Base-by-base conservation (phyloP, 352 stramenopile species). In the Pythium brachiatum region DNA sequence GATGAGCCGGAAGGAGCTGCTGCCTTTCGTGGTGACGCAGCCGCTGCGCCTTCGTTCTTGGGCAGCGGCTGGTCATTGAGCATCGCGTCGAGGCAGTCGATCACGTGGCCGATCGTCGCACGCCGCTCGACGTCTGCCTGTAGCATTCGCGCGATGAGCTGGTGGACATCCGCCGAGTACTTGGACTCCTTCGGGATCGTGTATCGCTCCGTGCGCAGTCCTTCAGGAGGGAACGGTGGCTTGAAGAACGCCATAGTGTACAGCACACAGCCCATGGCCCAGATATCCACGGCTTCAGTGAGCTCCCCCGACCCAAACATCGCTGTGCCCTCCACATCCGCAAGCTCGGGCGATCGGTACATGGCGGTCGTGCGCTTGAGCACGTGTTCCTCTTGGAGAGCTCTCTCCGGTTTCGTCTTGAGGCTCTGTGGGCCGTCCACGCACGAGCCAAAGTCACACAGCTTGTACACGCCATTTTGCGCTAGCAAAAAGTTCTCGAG, bases 291-390 rank as follows among this genome's bases (percentile, higher is more conserved):
- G 62, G 92, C 72, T 66, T 98, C 78, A 1, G 86, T 95, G 29
- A 99, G 81, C 38, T 95, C 81, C 1, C 91, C 91, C 0, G 89
- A 79, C 67, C 97, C 92, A 72, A 98, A 99, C 83, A 94, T 92
- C 27, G 79, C 83, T 8, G 83, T 94, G 32, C 85, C 85, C 68
- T 94, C 83, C 4, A 99, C 81, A 70, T 99, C 97, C 0, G 97
- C 95, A 62, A 99, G 95, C 74, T 99, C 97, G 13, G 97, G 97
- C 2, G 95, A 96, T 12, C 97, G 89, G 67, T 99, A 99, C 93
- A 99, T 98, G 58, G 97, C 96, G 0, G 96, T 99, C 7, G 96
- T 99, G 47, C 93, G 97, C 71, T 98, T 98, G 69, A 95, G 78
- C 53, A 99, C 95, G 26, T 97, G 79, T 61, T 99, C 97, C 58